Base-by-base conservation (phyloP, 2,329 filamentous ascomycete species). In the Fusarium albosuccineum region DNA sequence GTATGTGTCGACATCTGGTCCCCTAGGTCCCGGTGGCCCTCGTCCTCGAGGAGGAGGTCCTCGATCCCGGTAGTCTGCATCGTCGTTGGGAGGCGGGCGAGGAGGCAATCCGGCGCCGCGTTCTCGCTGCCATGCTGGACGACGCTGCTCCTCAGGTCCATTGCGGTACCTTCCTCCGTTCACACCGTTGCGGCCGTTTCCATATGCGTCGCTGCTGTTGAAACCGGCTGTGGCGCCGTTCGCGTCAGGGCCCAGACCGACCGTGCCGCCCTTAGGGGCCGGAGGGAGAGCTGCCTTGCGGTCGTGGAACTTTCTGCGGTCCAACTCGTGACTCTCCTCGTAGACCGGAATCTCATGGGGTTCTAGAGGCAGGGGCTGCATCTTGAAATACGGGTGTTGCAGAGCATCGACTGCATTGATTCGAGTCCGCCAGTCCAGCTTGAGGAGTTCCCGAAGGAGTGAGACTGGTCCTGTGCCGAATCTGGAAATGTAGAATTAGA, bases 281-380 rank as follows among this genome's bases (percentile, higher is more conserved):
- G 96, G 95, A 5, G 95, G 95, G 10, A 95, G 85, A 22, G 90
- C 91, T 22, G 91, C 91, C 74, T 93, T 93, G 73, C 96, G 91
- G 60, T 94, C 92, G 69, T 97, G 91, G 71, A 94, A 95, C 79
- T 95, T 97, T 76, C 94, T 89, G 51, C 95, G 88, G 76, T 99
- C 96, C n/a, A 98, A 84, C 78, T 99, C 96, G 79, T 99, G 96
- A 44, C 94, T 97, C 73, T 97, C 95, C 75, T 97, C 93, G 74
- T 97, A 98, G 14, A 83, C 87, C 3, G 96, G 96, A n/a, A 99
- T 86, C 51, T 98, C 94, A 67, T 91, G 90, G 1, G 96, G 93
- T 57, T 87, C 87, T 39, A 94, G 89, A 9, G 96, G 96, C 5
- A 91, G 83, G 5, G 96, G 96, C 1, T 86, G 80, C 58, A 88